Evolutionary conservation across 805 yeast genomes (phyloP), one percentile per base, ranked within the genome.

Genomic region (Kazachstania psychrophila): DNA sequence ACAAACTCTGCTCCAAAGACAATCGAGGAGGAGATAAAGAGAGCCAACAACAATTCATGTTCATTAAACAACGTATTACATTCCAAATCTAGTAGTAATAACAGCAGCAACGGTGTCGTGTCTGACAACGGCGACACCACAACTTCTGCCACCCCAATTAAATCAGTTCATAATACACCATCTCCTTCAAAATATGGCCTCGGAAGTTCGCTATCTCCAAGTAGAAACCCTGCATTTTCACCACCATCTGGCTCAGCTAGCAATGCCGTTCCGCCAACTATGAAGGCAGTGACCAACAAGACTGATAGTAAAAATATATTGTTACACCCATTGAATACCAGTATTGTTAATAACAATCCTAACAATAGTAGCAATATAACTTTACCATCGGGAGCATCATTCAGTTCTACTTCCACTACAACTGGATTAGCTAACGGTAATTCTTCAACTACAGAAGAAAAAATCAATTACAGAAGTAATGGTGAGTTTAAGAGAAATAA

Each of bases 101-200:
- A 38, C 18, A 24, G 38, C 13, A n/a, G 12, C 22, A 24, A 25
- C 23, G 23, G 35, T n/a, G n/a, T 13, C 29, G 12, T 17, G 12
- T 33, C 38, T 20, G 38, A 37, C 27, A 40, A 47, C 23, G 46
- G 51, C 20, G 44, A 41, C 9, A 34, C 37, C 4, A 42, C 45
- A 20, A 44, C 45, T 26, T 41, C 41, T 25, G 44, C 33, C 34
- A 23, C 28, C 18, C 12, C 33, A 35, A 10, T 33, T 19, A 39
- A 35, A 15, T 3, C 25, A 8, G 40, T 36, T 18, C 49, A 60
- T 10, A 48, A 67, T 24, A 66, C 74, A 0, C 71, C 76, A 6
- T 70, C 77, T 1, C 77, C 77, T 3, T 64, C 65, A 23, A 56
- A 60, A 42, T 50, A 43, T 41, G 5, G 50, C 57, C 26, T 64